phyloP scores from a whole-genome alignment of 306 rosid genomes.

The Cicer judaicum region DNA sequence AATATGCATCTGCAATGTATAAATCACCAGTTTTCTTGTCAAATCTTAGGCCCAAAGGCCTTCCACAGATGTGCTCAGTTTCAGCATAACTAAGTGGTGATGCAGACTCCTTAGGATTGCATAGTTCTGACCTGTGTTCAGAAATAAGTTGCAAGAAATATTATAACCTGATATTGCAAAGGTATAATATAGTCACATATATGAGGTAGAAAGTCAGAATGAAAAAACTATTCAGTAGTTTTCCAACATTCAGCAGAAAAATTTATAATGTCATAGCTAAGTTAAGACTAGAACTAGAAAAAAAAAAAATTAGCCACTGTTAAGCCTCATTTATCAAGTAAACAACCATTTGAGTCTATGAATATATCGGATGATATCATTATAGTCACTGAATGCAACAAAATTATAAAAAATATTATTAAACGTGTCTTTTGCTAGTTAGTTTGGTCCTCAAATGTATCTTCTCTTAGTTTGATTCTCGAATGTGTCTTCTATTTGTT shows the following conservation, averaged over 20 bases:
- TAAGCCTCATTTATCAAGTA: too few species aligned
- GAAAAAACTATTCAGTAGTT: conserved; percentile 13
- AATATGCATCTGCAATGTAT: conserved; percentile 91
- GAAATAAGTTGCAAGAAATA: conserved; percentile 38
- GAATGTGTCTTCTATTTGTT: too few species aligned
- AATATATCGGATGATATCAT: too few species aligned
- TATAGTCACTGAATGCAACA: too few species aligned
- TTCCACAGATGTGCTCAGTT: conserved; percentile 86
- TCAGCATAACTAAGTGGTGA: conserved; percentile 59
- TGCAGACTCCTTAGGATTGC: conserved; percentile 68
- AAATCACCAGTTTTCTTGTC: conserved; percentile 85
- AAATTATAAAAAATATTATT: too few species aligned
- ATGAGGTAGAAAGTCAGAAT: background rate
- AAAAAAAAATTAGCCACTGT: background rate
- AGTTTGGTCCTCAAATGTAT: too few species aligned
- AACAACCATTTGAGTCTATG: too few species aligned
- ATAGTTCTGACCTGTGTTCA: conserved; percentile 68
- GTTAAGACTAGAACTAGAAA: background rate
- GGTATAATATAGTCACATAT: background rate
- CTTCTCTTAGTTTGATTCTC: too few species aligned
- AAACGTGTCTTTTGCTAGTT: too few species aligned
- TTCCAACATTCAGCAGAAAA: background rate
- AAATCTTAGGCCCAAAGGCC: conserved; percentile 92
- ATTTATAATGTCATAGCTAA: background rate
- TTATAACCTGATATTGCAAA: background rate